Base-by-base conservation (phyloP, 2,329 filamentous ascomycete species). In the Fulvia fulva region DNA sequence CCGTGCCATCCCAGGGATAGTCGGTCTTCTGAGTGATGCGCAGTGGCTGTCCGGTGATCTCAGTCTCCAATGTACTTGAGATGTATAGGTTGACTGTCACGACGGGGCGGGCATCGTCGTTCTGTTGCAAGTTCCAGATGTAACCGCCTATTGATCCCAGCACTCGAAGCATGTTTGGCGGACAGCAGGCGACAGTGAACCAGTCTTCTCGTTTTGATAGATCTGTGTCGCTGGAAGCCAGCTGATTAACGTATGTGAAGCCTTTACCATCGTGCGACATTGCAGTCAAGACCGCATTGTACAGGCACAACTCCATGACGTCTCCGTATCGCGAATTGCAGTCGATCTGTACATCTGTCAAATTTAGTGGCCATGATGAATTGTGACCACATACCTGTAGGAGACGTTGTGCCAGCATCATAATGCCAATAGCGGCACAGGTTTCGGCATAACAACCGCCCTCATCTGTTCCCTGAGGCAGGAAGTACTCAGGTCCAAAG, bases 371-470 rank as follows among this genome's bases (percentile, higher is more conserved):
- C 23, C 43, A 5, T 54, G 28, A 34, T 41, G 12, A 23, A 5
- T 21, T 22, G 22, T 34, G 16, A 28, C 54, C 69, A 56, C 28
- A 3, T 64, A 75, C 74, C 60, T 83, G 78, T 0, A 86, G 71
- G 8, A 86, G 66, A 5, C 83, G 71, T 60, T 86, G 80, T 0
- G 81, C 82, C 1, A 85, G 72, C 81, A 86, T 84, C 74, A 85
- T 82, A 2, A 83, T 78, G 6, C 80, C 83, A 60, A 86, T 84
- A 0, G 78, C 77, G 1, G 83, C 84, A 65, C 81, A 86, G 0
- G 84, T 87, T 68, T 86, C 83, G 1, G 81, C 77, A 67, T 86
- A 86, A 64, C 83, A 86, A 1, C 83, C 84, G 3, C 83, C 83
- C 59, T 85, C 83, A 58, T 85, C 83, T 0, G 80, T 81, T 1